Percentiles rank a stretch among this genome's conserved stretches.
These are phyloP conservation scores for Stachybotrys elegans DNA, from an alignment of 2,329 filamentous ascomycete species.

Conservation along the genomic window DNA sequence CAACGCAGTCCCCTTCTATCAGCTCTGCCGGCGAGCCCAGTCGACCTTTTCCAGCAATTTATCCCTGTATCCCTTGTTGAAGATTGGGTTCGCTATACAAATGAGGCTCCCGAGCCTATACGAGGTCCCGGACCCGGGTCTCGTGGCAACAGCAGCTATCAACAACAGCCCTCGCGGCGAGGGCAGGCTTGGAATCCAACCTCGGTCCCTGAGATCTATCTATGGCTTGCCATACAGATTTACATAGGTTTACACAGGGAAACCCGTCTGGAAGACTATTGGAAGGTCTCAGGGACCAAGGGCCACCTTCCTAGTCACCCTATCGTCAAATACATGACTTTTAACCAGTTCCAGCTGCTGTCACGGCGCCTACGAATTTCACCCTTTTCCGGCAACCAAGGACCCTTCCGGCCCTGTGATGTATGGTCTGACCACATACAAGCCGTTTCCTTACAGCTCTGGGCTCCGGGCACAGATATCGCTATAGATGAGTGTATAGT, in stretches of 20 bases:
- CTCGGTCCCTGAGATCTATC: too few relatives aligned
- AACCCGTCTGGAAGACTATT: too few relatives aligned
- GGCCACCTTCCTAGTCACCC: background rate
- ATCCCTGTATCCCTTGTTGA: background rate
- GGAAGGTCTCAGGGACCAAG: too few relatives aligned
- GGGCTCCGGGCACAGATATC: background rate
- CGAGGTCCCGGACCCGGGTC: too few relatives aligned
- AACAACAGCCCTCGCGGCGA: background rate
- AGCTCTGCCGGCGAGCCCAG: background rate
- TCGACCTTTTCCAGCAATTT: background rate
- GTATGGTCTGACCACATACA: conserved; percentile 8
- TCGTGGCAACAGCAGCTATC: too few relatives aligned
- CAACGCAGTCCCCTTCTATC: too few relatives aligned
- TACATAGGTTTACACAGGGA: too few relatives aligned
- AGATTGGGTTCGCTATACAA: too few relatives aligned
- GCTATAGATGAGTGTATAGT: conserved; percentile 7
- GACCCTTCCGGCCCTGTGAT: background rate
- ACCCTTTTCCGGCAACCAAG: background rate
- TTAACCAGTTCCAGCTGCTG: conserved; percentile 7
- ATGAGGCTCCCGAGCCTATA: too few relatives aligned
- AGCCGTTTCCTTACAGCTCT: conserved; percentile 2
- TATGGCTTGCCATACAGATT: too few relatives aligned
- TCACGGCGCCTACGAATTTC: conserved; percentile 4
- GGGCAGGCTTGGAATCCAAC: background rate
- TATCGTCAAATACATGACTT: conserved; percentile 10